Evolutionary conservation across 2,329 filamentous ascomycete genomes (phyloP), one percentile per base, ranked within the genome.

Genomic region (Alternaria sp.): DNA sequence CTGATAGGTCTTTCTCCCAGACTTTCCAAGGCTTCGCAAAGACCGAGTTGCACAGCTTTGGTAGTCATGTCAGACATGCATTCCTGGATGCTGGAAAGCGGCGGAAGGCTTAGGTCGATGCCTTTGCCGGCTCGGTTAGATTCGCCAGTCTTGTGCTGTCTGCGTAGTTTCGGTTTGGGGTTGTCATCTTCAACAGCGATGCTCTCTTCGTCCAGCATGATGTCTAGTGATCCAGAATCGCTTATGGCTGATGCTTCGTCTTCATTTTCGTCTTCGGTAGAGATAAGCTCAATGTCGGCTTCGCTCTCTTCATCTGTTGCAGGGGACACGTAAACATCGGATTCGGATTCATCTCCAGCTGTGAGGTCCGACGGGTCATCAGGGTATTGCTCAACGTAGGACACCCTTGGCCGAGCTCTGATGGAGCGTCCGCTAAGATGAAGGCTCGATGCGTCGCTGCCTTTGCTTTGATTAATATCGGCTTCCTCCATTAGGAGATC

Each of bases 31-130:
- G 80, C 74, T 51, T 79, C 57, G 30, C 69, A 51, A 9, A 85
- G 66, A 11, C 75, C 74, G 8, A 70, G 63, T 2, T 57, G 12
- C 3, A 74, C 9, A 66, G 78, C 81, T 44, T 77, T 81, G 0
- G 63, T 54, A 0, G 82, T 78, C 39, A 88, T 80, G 30, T 85
- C 79, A 1, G 67, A 68, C 56, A 89, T 85, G 9, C 86, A 86
- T 1, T 83, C 80, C 3, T 79, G 52, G 6, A 85, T 81, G 20
- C 80, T 74, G 9, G 75, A 76, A 0, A 86, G 63, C 4, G 85
- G 85, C 6, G 83, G 82, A 3, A 84, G 70, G 16, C 52, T 74
- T 1, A 66, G 57, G 51, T 82, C 73, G 3, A 79, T 67, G 0
- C 63, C 69, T 51, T 70, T 73, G 4, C 51, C 59, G 12, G 43